Evolutionary conservation across 257 asterid species (phyloP).

Genomic region (Primulina eburnea): DNA sequence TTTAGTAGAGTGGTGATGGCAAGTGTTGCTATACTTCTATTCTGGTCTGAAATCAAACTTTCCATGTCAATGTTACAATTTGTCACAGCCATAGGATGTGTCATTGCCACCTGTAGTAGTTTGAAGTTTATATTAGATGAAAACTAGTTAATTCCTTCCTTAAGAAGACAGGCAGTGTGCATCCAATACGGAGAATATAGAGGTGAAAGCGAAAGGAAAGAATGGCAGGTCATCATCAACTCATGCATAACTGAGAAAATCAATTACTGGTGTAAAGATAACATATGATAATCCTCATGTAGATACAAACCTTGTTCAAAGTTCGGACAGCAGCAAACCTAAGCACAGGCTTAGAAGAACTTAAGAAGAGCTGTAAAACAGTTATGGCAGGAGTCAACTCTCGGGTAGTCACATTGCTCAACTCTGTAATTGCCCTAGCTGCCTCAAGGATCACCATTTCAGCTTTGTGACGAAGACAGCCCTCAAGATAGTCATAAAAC

Average conservation of each 20-base stretch:
- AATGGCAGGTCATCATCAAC: conserved; percentile 6
- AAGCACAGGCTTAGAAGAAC: conserved; percentile 91
- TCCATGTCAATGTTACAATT: conserved; percentile 95
- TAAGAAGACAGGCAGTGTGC: background rate
- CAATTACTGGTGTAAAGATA: background rate
- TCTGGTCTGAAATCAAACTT: conserved; percentile 91
- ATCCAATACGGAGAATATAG: conserved; percentile 1
- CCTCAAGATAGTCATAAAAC: conserved; percentile 89
- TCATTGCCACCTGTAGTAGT: conserved; percentile 82
- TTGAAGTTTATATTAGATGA: conserved; percentile 13
- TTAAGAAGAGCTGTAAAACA: conserved; percentile 81
- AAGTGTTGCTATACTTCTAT: conserved; percentile 90
- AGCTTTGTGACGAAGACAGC: conserved; percentile 93
- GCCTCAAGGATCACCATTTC: conserved; percentile 98
- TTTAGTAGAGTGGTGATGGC: conserved; percentile 91
- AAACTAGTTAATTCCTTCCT: conserved; percentile 12
- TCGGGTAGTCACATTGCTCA: conserved; percentile 73
- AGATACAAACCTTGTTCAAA: conserved; percentile 71
- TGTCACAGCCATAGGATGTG: conserved; percentile 92
- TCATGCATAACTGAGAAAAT: background rate
- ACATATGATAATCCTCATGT: conserved; percentile 6
- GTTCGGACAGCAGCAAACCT: conserved; percentile 98
- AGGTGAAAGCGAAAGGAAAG: conserved; percentile 11
- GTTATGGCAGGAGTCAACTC: conserved; percentile 95
- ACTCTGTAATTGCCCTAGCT: conserved; percentile 92